These are phyloP conservation scores for Panaeolus cyanescens DNA, from an alignment of 768 basidiomycete genomes.

Conservation along the genomic window DNA sequence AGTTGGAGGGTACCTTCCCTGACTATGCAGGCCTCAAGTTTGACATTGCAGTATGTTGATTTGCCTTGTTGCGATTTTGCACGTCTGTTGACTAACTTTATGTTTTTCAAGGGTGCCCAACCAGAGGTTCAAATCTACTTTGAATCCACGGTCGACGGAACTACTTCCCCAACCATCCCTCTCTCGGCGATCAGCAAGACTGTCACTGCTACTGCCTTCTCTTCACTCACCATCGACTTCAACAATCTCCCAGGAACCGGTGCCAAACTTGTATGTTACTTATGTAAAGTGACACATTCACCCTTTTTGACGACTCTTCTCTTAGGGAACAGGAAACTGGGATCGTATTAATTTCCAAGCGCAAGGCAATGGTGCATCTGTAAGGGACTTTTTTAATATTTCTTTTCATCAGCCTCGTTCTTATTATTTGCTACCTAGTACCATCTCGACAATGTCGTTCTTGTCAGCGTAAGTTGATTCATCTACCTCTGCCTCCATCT, in stretches of 20 bases:
- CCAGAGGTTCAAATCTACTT: constrained; percentile 46
- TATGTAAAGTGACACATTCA: background rate
- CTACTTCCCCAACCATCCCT: constrained; percentile 38
- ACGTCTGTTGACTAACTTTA: constrained; percentile 1
- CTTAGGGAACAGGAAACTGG: constrained; percentile 43
- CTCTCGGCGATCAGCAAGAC: constrained; percentile 42
- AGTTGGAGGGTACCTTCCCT: constrained; percentile 41
- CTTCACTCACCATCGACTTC: constrained; percentile 50
- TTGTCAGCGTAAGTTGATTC: constrained; percentile 36
- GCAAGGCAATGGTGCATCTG: constrained; percentile 43
- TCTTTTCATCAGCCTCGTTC: background rate
- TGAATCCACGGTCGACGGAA: constrained; percentile 37
- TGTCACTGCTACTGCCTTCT: constrained; percentile 39
- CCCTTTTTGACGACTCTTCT: background rate
- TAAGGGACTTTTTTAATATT: constrained; percentile 18
- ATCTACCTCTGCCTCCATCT: background rate
- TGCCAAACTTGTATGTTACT: constrained; percentile 31
- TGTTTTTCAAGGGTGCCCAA: constrained; percentile 36
- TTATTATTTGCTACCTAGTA: constrained; percentile 31
- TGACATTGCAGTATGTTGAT: constrained; percentile 45
- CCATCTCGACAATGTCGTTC: constrained; percentile 50
- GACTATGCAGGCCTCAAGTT: constrained; percentile 49
- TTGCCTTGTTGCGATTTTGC: background rate
- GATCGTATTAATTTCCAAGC: constrained; percentile 53
- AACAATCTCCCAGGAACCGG: constrained; percentile 44